Evolutionary conservation across 2,329 filamentous ascomycete genomes (phyloP).

Genomic region (Venturia nashicola): DNA sequence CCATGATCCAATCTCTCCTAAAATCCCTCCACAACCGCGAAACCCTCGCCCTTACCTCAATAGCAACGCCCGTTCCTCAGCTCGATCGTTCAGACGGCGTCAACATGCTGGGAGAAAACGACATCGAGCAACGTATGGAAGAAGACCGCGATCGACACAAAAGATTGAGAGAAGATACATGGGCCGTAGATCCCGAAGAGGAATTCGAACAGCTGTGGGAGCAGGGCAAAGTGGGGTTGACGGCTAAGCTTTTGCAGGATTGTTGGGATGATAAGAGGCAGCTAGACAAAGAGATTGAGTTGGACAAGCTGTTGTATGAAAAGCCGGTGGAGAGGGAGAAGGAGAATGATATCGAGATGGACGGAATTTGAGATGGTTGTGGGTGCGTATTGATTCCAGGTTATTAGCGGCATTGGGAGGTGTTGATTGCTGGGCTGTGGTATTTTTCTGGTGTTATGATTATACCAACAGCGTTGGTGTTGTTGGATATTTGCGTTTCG

Average conservation of each 20-base stretch:
- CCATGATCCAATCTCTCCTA: not conserved
- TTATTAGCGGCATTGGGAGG: not conserved
- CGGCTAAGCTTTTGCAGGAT: slow-evolving; percentile 57
- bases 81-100: slow-evolving; percentile 1
- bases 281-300: slow-evolving; percentile 34
- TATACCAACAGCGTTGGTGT: not conserved
- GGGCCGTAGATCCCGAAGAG: slow-evolving; percentile 61
- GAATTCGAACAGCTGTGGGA: slow-evolving; percentile 57
- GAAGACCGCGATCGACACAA: slow-evolving; percentile 95
- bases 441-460: not conserved
- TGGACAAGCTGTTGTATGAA: slow-evolving; percentile 15
- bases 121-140: slow-evolving; percentile 92
- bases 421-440: not conserved
- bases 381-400: not conserved
- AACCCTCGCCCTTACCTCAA: slow-evolving; percentile 9
- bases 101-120: slow-evolving; percentile 19
- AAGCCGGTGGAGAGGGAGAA: not conserved
- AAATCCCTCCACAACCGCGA: not conserved
- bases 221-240: slow-evolving; percentile 74
- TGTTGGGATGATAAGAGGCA: slow-evolving; percentile 61
- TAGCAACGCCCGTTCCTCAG: not conserved
- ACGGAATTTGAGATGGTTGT: not conserved
- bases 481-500: not conserved
- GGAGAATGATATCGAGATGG: not conserved
- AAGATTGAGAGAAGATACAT: slow-evolving; percentile 78